These are phyloP conservation scores for Tylopilus rubrobrunneus DNA, from an alignment of 768 basidiomycete species.

Conservation along the genomic window DNA sequence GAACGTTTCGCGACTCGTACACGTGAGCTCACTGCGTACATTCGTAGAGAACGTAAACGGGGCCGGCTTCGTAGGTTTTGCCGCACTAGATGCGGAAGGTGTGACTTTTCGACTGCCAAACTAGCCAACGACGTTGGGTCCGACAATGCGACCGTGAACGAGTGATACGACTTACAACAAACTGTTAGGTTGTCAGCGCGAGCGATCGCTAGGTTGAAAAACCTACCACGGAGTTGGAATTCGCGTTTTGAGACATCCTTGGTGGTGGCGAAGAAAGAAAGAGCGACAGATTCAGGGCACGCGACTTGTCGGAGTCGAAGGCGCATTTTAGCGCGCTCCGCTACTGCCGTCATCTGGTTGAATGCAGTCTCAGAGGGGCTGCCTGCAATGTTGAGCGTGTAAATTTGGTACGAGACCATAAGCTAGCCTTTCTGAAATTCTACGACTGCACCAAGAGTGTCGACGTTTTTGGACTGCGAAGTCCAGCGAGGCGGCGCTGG, in stretches of 20 bases:
- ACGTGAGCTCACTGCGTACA: background rate
- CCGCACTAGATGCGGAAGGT: background rate
- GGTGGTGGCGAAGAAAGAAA: background rate
- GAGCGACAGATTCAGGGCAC: background rate
- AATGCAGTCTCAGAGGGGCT: background rate
- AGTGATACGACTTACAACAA: background rate
- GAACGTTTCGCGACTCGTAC: background rate
- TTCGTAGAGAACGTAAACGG: constrained; percentile 7
- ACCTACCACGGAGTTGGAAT: background rate
- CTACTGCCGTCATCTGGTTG: background rate
- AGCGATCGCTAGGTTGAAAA: no score
- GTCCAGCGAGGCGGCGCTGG: no score
- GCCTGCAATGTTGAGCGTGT: background rate
- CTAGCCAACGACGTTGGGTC: background rate
- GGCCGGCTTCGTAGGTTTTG: background rate
- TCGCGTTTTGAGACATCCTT: constrained; percentile 1
- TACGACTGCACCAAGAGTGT: no score
- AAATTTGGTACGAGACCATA: no score
- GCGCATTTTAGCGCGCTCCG: no score
- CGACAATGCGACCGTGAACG: background rate
- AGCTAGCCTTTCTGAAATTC: no score
- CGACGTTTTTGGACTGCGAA: no score
- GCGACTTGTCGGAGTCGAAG: background rate
- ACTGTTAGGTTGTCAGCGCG: background rate
- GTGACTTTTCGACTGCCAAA: constrained; percentile 6